Evolutionary conservation across 192 early-diverging fungal genomes (phyloP).

Genomic region (Coemansia sp.): DNA sequence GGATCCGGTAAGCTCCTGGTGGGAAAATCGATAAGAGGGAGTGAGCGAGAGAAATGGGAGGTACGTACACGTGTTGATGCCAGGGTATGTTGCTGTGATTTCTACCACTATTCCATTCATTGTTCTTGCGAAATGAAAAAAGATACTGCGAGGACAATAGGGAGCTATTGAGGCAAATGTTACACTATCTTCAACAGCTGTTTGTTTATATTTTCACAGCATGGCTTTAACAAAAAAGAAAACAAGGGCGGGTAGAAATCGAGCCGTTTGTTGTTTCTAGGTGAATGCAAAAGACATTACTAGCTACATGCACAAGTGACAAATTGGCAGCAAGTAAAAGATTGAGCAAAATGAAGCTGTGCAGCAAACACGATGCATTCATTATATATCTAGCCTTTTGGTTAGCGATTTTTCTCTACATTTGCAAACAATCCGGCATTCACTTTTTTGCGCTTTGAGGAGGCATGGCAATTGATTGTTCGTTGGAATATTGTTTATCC

Average conservation of each 20-base stretch:
- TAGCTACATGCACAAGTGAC: neutral
- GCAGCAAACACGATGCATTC: neutral
- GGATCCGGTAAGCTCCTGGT: neutral
- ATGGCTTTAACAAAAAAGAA: neutral
- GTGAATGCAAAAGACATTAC: neutral
- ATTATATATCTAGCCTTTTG: no score
- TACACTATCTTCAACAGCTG: neutral
- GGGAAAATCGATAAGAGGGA: neutral
- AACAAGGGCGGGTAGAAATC: neutral
- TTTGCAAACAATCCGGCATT: no score
- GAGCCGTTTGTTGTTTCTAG: neutral
- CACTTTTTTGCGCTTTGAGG: neutral
- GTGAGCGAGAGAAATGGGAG: no score
- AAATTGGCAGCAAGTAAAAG: neutral
- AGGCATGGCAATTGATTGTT: neutral
- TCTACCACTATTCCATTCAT: neutral
- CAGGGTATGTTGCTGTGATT: conserved; percentile 2
- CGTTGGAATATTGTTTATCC: neutral
- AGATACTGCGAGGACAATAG: neutral
- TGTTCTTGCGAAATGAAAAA: neutral
- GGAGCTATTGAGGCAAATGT: neutral
- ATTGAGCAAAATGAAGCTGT: neutral
- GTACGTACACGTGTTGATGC: neutral
- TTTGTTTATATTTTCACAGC: neutral
- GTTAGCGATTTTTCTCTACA: no score